Evolutionary conservation across 371 early-diverging fungal genomes (phyloP), one percentile per base, ranked within the genome.

Genomic region (Capniomyces stellatus): DNA sequence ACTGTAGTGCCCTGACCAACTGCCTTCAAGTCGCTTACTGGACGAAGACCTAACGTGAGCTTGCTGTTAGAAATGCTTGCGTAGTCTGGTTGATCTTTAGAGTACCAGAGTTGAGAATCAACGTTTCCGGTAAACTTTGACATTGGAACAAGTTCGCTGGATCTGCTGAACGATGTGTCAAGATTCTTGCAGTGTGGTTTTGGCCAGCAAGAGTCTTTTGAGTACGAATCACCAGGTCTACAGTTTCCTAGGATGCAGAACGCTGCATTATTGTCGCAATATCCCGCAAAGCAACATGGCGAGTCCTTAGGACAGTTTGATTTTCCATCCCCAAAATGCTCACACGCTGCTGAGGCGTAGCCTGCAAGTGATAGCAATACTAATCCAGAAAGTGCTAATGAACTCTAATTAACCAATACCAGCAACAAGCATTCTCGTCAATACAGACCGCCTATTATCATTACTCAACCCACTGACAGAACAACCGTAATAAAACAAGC

Each of bases 51-150:
- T 41, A 71, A 51, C 15, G 58, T 40, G 27, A 73, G 23, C 27
- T 68, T 55, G 13, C 70, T 65, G 25, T 61, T 58, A 13, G 43
- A 35, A 28, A 71, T 52, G 12, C 51, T 49, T 0, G 70, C 60
- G 43, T 71, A 49, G 49, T 59, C 59, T 12, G 71, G 65, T 43
- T 62, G 55, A 31, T 73, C 75, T 29, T 67, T 64, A 29, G 64
- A 54, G 0, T 60, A 62, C 58, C 65, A 67, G 10, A 62, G 58
- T 22, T 64, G 56, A 12, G 60, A 57, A 23, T 58, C 46, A 47
- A 72, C 73, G 30, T 72, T 63, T 18, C 76, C 76, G 18, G 63
- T 67, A 48, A 62, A 75, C 24, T 71, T 63, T 12, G 63, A 58
- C 28, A 59, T 46, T 1, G 58, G 21, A 6, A 60, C 61, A 18